Conservation (phyloP, 345 rosid species). For the Kandelia obovata region DNA sequence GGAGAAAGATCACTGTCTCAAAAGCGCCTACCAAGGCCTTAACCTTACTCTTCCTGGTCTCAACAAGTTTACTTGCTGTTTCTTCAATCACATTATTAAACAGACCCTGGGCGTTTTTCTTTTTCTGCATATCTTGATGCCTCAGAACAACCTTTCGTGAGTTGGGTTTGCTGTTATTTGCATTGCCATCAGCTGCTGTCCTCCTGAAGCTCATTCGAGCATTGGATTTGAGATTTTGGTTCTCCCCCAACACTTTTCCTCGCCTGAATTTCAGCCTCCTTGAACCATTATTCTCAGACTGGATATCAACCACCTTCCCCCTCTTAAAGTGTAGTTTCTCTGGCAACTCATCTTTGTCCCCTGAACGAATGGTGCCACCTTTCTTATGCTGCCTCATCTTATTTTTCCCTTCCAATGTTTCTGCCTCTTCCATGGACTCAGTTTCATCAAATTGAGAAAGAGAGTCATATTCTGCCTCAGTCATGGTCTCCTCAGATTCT, state of each 20-base stretch:
- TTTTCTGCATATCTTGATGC: constrained; percentile 61
- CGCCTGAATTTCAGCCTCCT: constrained; percentile 65
- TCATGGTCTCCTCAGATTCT: constrained; percentile 29
- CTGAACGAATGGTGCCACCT: constrained; percentile 21
- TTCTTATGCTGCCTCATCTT: constrained; percentile 21
- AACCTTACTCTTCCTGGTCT: constrained; percentile 85
- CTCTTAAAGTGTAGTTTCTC: constrained; percentile 56
- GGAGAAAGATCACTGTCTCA: constrained; percentile 88
- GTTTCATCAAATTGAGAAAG: constrained; percentile 38
- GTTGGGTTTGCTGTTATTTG: constrained; percentile 15
- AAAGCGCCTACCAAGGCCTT: constrained; percentile 96
- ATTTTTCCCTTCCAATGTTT: constrained; percentile 21
- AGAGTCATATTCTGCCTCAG: constrained; percentile 41
- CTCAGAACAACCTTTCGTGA: constrained; percentile 57
- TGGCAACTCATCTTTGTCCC: constrained; percentile 32
- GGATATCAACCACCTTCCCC: constrained; percentile 53
- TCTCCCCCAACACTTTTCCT: constrained; percentile 42
- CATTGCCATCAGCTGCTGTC: constrained; percentile 34
- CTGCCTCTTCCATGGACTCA: constrained; percentile 22
- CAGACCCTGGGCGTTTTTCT: constrained; percentile 53
- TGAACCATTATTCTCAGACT: constrained; percentile 46
- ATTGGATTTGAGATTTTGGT: constrained; percentile 32
- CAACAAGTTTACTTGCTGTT: constrained; percentile 82
- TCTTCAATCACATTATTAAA: constrained; percentile 87
- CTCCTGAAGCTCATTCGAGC: constrained; percentile 42